Evolutionary conservation across 2,329 filamentous ascomycete species (phyloP).

Genomic region (Aurifilum marmelostoma): DNA sequence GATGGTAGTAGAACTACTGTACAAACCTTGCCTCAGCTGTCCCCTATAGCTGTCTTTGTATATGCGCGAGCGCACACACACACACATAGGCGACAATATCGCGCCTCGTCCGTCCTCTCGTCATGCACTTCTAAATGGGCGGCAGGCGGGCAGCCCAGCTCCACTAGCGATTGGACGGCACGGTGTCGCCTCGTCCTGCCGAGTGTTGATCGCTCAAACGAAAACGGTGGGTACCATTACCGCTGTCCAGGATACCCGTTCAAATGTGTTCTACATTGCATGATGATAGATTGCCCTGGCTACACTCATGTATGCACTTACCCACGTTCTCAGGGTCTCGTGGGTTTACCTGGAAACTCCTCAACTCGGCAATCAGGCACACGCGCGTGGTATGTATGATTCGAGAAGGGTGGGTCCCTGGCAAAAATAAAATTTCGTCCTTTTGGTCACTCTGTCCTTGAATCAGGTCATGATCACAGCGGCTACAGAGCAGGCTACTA

Average conservation of each 20-base stretch:
- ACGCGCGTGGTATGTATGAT: background rate
- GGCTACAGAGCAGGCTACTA: background rate
- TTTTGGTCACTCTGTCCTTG: background rate
- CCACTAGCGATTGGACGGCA: background rate
- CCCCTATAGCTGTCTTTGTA: too few relatives aligned
- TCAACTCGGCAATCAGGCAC: background rate
- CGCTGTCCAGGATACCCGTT: background rate
- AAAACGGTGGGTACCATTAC: background rate
- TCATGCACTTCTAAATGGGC: background rate
- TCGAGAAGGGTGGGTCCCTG: background rate
- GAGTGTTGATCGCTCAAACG: background rate
- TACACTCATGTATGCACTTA: too few relatives aligned
- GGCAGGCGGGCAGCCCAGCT: background rate
- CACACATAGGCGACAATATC: background rate
- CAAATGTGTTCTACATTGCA: background rate
- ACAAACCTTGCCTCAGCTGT: too few relatives aligned
- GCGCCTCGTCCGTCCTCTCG: background rate
- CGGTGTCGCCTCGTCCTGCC: background rate
- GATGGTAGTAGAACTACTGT: background rate
- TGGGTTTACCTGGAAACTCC: background rate
- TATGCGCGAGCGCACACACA: background rate
- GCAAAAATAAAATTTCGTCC: background rate
- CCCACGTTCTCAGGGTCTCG: background rate
- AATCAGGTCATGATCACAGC: background rate
- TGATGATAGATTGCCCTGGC: too few relatives aligned